Base-by-base conservation (phyloP, 352 stramenopile species). In the Globisporangium abappressorium region DNA sequence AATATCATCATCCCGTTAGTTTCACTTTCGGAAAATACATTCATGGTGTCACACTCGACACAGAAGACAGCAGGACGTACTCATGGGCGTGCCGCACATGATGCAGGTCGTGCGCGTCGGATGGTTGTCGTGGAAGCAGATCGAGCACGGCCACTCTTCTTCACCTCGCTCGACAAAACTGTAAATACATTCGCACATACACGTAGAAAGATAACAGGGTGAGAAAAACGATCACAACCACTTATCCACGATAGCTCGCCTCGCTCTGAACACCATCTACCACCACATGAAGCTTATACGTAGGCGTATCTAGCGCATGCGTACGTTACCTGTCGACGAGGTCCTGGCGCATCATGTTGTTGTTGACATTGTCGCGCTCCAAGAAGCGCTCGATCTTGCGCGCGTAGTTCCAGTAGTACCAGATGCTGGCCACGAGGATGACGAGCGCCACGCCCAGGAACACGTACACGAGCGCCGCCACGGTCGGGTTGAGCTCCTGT, bases 301-400 rank as follows among this genome's bases (percentile, higher is more conserved):
- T 46, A 20, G 4, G 14, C 14, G 38, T 55, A 55, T 20, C 15
- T 22, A 9, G 3, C 3, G 18, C 30, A 58, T 36, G 2, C 20
- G 24, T 15, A 36, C 46, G n/a, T 46, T 71, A 79, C 73, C 69
- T 91, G 72, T 95, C 87, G 34, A 93, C 81, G 65, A 95, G 82
- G 65, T 93, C 81, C 61, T 95, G 85, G 1, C 87, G 84, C 84
- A 92, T 90, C 87, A 95, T 95, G 76, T 95, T 95, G 77, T 95
- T 95, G 71, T 95, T 91, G 49, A 84, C 70, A 63, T 95, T 95
- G 68, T 95, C 87, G 55, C 84, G 80, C 60, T 85, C 72, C 28
- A 95, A 67, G 73, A 95, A 95, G 7, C 85, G 82, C 68, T 95
- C 87, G 70, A 95, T 95, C 73, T 93, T 93, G 66, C 80, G 79